Evolutionary conservation across 2,329 filamentous ascomycete genomes (phyloP).

Genomic region (Diaporthe amygdali): DNA sequence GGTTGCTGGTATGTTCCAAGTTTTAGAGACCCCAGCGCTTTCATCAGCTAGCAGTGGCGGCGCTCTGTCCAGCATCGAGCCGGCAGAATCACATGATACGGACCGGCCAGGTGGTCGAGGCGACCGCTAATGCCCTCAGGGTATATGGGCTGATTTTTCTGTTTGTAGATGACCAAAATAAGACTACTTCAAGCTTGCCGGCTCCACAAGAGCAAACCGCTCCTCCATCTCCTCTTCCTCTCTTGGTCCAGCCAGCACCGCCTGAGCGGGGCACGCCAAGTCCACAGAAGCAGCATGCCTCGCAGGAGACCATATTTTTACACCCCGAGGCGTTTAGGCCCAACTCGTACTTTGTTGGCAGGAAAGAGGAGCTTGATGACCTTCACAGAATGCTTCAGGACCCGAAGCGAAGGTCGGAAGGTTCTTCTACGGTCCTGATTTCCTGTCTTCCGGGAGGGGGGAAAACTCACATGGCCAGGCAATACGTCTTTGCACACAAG

Average conservation of each 20-base stretch:
- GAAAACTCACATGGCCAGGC: conserved; percentile 71
- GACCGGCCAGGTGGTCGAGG: conserved; percentile 21
- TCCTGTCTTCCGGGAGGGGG: conserved; percentile 70
- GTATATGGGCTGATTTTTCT: conserved; percentile 30
- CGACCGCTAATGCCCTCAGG: conserved; percentile 10
- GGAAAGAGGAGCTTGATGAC: conserved; percentile 59
- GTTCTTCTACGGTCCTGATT: conserved; percentile 68
- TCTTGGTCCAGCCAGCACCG: conserved; percentile 1
- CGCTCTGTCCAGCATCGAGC: conserved; percentile 10
- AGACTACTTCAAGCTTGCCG: conserved; percentile 14
- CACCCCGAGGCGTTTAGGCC: conserved; percentile 64
- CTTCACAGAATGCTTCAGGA: conserved; percentile 66
- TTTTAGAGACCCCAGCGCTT: neutral
- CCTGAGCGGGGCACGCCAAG: neutral
- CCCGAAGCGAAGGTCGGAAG: conserved; percentile 56
- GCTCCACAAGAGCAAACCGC: conserved; percentile 4
- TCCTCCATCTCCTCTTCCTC: conserved; percentile 27
- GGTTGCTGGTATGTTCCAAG: conserved; percentile 19
- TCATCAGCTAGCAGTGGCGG: neutral
- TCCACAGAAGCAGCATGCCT: conserved; percentile 4
- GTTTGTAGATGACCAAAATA: conserved; percentile 23
- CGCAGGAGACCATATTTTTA: conserved; percentile 39
- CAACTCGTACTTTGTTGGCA: conserved; percentile 68
- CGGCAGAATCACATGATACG: neutral
- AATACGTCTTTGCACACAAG: conserved; percentile 68